phyloP scores from a whole-genome alignment of 805 yeast genomes.

The Candida lessepsii region DNA sequence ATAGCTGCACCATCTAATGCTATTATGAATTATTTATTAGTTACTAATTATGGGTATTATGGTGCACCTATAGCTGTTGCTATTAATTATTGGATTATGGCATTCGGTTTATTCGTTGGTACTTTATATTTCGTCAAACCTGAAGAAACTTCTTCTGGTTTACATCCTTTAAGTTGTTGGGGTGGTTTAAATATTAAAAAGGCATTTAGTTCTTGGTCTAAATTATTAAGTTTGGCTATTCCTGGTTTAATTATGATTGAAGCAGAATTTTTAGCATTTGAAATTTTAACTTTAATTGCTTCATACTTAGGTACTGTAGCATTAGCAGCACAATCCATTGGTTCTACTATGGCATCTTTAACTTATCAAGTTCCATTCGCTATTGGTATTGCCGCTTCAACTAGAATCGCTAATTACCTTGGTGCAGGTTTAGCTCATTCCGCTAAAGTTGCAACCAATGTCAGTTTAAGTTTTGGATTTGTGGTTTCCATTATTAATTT shows the following conservation, averaged over 20 bases:
- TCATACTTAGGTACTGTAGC: slow-evolving; percentile 53
- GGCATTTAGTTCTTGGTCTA: slow-evolving; percentile 47
- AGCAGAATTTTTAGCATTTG: slow-evolving; percentile 61
- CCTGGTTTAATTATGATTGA: slow-evolving; percentile 60
- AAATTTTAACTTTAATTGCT: slow-evolving; percentile 53
- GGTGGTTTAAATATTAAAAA: slow-evolving; percentile 42
- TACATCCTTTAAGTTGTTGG: slow-evolving; percentile 50
- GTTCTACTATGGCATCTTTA: slow-evolving; percentile 50
- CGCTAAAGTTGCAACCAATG: slow-evolving; percentile 37
- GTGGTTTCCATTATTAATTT: slow-evolving; percentile 33
- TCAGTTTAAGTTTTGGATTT: slow-evolving; percentile 38
- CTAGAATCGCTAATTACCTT: slow-evolving; percentile 55
- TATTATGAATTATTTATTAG: slow-evolving; percentile 46
- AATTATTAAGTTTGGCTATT: slow-evolving; percentile 43
- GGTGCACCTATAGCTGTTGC: slow-evolving; percentile 63
- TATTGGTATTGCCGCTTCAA: slow-evolving; percentile 56
- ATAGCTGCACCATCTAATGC: slow-evolving; percentile 55
- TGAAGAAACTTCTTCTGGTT: slow-evolving; percentile 44
- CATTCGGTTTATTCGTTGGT: slow-evolving; percentile 39
- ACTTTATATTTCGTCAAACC: slow-evolving; percentile 36
- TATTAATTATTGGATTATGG: slow-evolving; percentile 58
- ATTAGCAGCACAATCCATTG: slow-evolving; percentile 50
- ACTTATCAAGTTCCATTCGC: slow-evolving; percentile 60
- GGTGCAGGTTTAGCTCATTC: slow-evolving; percentile 44
- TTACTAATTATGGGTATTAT: slow-evolving; percentile 46